These are phyloP conservation scores for Ophiocordyceps camponoti-floridani DNA, from an alignment of 2,329 filamentous ascomycete species.

Conservation along the genomic window DNA sequence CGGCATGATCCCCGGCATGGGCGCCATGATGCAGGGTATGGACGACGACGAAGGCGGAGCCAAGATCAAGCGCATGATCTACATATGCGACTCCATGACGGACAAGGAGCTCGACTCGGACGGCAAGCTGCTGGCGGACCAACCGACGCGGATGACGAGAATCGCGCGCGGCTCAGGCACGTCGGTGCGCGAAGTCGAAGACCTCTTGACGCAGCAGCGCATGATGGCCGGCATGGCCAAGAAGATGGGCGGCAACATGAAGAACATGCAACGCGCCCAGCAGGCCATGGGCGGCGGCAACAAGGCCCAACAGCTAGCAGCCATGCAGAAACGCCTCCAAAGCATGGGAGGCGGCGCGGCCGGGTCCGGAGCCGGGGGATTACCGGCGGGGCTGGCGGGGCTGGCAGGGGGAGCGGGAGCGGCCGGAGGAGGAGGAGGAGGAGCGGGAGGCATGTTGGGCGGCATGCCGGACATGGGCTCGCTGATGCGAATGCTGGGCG, in stretches of 20 bases:
- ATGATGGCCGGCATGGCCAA: conserved; percentile 99
- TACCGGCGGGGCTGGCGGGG: too few relatives aligned
- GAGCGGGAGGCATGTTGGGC: too few relatives aligned
- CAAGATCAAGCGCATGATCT: conserved; percentile 96
- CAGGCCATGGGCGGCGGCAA: conserved; percentile 81
- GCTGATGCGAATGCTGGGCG: conserved; percentile 81
- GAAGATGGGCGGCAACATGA: conserved; percentile 96
- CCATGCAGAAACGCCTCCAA: conserved; percentile 90
- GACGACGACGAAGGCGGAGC: conserved; percentile 90
- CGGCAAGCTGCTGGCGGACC: conserved; percentile 82
- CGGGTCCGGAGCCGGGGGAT: too few relatives aligned
- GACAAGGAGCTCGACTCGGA: conserved; percentile 89
- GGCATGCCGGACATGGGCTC: conserved; percentile 75
- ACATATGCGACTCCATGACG: conserved; percentile 97
- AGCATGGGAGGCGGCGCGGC: conserved; percentile 71
- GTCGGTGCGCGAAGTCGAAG: conserved; percentile 81
- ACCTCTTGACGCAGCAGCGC: conserved; percentile 88
- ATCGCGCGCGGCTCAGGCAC: conserved; percentile 84
- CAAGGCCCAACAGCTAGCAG: conserved; percentile 82
- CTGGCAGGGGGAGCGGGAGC: conserved; percentile 40
- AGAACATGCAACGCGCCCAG: conserved; percentile 90
- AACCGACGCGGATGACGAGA: conserved; percentile 82
- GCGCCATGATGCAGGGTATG: conserved; percentile 85
- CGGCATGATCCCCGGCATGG: conserved; percentile 93
- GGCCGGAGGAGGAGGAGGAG: conserved; percentile 44